Conservation (phyloP, 139 green algal genomes). For the Pycnococcus provasolii region DNA sequence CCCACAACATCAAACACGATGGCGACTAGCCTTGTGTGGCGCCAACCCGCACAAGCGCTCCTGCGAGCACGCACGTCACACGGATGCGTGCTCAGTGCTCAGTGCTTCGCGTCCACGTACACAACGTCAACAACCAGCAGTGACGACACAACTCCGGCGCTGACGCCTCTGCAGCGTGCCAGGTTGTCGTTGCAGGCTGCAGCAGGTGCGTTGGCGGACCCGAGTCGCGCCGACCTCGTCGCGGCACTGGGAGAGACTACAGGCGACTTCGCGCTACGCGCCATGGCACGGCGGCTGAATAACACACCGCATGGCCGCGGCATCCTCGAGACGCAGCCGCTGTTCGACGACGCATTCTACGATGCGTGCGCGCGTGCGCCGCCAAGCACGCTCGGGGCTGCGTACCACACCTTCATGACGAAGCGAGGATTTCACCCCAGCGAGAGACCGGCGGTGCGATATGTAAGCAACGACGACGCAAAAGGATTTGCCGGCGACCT, state of each 20-base stretch:
- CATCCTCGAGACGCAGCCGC: constrained; percentile 62
- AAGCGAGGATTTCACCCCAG: constrained; percentile 58
- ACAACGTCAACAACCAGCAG: no score
- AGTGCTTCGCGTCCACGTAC: no score
- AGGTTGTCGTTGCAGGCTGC: not conserved
- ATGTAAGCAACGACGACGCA: not conserved
- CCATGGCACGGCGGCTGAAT: constrained; percentile 57
- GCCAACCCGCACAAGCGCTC: no score
- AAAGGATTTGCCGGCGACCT: not conserved
- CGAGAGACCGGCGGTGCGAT: constrained; percentile 45
- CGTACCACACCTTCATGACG: constrained; percentile 82
- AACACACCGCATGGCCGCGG: constrained; percentile 34
- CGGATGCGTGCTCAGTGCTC: no score
- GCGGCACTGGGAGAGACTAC: constrained; percentile 17
- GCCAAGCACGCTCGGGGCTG: constrained; percentile 56
- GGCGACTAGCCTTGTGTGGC: no score
- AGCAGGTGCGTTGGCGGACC: not conserved
- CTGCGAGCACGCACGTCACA: no score
- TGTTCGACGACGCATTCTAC: constrained; percentile 30
- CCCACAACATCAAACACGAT: no score
- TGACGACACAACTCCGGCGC: not conserved
- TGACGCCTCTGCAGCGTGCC: not conserved
- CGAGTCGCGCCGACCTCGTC: constrained; percentile 60
- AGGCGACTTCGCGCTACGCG: constrained; percentile 26
- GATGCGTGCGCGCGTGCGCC: constrained; percentile 39